Evolutionary conservation across 2,329 filamentous ascomycete species (phyloP), one percentile per base, ranked within the genome.

Genomic region (Penicillium occitanis): DNA sequence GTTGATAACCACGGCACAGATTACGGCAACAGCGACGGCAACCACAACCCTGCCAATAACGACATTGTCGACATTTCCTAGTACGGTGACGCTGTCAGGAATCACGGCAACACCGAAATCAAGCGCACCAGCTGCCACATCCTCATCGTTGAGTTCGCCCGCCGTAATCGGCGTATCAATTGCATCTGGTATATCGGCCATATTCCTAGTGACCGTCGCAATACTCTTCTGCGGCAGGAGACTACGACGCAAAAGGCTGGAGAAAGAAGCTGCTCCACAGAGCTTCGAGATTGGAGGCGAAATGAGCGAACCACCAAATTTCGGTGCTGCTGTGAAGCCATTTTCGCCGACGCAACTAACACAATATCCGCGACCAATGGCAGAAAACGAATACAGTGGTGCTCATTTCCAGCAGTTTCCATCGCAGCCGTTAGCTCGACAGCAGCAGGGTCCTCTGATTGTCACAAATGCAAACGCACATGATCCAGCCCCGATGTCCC

Each of bases 231-330:
- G 72, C 50, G 72, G 73, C 57, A 72, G 73, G 37, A 73, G 69
- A 66, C 71, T 73, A 61, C 73, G 71, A 63, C 71, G 71, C 17
- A 73, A 68, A 25, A 68, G 71, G 6, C 66, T 69, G n/a, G 40
- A 69, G 40, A 65, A 67, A 40, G 68, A 75, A 28, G 51, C 19
- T n/a, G 37, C 60, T n/a, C 70, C 67, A 5, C 69, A 77, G 48
- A 70, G 66, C 48, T 80, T 79, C 57, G 78, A 80, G 61, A 79
- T 79, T 66, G 78, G 77, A 30, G 78, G 77, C 1, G 64, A 70
- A 11, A 79, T 79, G 77, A 70, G 74, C 35, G 76, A 79, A 61
- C 76, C 76, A 33, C 72, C 72, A 2, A 72, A 74, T 19, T 78
- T 78, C 51, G 68, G 68, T 25, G 66, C 70, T 17, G 51, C 51